A percentile compares a stretch with the other conserved stretches of the same genome.
Evolutionary conservation across 2,329 filamentous ascomycete species (phyloP).

Genomic region (Rhinocladiella mackenziei): DNA sequence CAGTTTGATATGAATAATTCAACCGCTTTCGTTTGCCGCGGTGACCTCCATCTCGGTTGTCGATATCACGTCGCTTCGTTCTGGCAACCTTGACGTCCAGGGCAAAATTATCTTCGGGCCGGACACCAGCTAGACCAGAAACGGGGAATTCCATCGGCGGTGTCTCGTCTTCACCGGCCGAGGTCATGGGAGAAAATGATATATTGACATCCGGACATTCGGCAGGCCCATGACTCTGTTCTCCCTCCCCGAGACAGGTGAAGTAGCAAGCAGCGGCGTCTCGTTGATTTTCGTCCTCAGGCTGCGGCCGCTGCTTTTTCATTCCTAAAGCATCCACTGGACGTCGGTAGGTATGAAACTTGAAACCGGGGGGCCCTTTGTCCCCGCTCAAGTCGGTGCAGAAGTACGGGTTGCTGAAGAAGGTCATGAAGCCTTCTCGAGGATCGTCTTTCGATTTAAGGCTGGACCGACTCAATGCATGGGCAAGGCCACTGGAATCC

Average conservation of each 20-base stretch:
- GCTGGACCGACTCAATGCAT: conserved; percentile 48
- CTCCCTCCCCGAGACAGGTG: conserved; percentile 4
- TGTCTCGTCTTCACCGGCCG: conserved; percentile 25
- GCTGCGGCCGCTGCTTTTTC: background rate
- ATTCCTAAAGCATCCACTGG: conserved; percentile 17
- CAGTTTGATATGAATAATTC: conserved; percentile 24
- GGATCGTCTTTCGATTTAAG: conserved; percentile 42
- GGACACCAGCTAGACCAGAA: conserved; percentile 35
- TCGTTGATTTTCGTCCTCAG: conserved; percentile 19
- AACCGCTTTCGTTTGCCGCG: conserved; percentile 8
- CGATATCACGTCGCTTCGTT: conserved; percentile 1
- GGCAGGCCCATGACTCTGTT: background rate
- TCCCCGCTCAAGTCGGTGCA: conserved; percentile 66
- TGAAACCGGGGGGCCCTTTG: conserved; percentile 13
- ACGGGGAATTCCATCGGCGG: conserved; percentile 31
- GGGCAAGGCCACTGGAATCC: conserved; percentile 45
- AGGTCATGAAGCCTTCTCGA: conserved; percentile 70
- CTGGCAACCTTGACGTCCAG: conserved; percentile 31
- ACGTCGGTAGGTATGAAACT: conserved; percentile 6
- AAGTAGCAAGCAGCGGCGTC: conserved; percentile 27
- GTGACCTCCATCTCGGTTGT: background rate
- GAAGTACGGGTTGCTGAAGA: conserved; percentile 75
- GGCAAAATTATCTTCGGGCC: conserved; percentile 36
- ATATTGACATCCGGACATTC: conserved; percentile 17
- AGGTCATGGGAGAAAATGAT: conserved; percentile 19